Evolutionary conservation across 495 filamentous ascomycete genomes (phyloP).

Genomic region (Cercophora samala): DNA sequence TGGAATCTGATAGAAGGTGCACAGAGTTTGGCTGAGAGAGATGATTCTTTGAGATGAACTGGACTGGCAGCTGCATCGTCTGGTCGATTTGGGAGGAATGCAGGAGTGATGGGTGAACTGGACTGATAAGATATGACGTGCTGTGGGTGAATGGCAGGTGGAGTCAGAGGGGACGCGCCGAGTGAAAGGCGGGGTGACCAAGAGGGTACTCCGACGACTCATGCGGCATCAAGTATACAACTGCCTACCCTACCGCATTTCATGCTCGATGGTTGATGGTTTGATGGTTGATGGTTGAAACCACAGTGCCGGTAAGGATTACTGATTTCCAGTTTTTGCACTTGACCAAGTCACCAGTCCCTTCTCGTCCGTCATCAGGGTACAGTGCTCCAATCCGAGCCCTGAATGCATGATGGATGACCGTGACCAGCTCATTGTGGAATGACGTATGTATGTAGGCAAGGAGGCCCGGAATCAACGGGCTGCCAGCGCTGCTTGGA

Average conservation of each 20-base stretch:
- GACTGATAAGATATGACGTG: constrained; percentile 1
- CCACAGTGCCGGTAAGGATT: constrained; percentile 18
- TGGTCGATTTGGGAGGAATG: neutral
- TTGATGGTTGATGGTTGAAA: constrained; percentile 11
- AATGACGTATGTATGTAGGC: neutral
- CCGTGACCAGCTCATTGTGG: neutral
- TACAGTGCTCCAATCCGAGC: constrained; percentile 9
- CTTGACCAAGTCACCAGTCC: constrained; percentile 16
- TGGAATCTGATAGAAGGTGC: neutral
- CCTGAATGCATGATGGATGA: constrained; percentile 13
- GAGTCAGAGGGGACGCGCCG: neutral
- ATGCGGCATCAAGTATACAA: neutral
- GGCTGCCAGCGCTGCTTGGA: neutral
- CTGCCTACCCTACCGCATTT: constrained; percentile 20
- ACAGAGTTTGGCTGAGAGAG: neutral
- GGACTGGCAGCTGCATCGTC: neutral
- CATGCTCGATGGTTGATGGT: constrained; percentile 13
- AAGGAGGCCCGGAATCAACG: neutral
- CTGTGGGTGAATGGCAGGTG: neutral
- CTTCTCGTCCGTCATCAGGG: neutral
- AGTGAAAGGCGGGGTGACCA: neutral
- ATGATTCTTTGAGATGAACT: neutral
- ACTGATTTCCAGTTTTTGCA: neutral
- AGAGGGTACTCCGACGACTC: neutral
- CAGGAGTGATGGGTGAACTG: neutral